Conservation (phyloP, 441 rosid species). For the Dalechampia spathulata region DNA sequence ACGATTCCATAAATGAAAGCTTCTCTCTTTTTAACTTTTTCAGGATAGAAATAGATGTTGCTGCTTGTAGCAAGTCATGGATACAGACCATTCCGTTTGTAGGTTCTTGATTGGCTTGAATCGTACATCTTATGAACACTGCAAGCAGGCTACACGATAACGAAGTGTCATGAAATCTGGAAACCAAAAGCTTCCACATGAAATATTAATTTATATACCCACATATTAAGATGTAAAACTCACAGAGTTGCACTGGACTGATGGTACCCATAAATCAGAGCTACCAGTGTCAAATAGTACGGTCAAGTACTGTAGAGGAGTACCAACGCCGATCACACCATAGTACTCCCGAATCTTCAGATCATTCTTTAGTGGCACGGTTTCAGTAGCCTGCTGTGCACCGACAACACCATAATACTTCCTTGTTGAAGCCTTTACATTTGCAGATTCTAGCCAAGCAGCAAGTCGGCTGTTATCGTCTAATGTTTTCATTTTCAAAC, state of each 20-base stretch:
- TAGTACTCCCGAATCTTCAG: conserved; percentile 81
- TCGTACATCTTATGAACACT: conserved; percentile 58
- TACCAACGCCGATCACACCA: conserved; percentile 70
- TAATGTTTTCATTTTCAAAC: conserved; percentile 51
- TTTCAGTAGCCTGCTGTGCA: conserved; percentile 51
- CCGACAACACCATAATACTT: conserved; percentile 32
- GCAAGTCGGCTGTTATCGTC: conserved; percentile 41
- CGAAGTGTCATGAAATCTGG: not conserved
- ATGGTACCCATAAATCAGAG: conserved; percentile 85
- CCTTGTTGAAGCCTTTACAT: conserved; percentile 25
- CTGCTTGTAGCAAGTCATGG: too few relatives aligned
- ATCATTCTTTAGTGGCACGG: conserved; percentile 58
- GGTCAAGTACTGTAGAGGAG: conserved; percentile 69
- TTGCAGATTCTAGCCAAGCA: conserved; percentile 30
- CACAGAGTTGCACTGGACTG: conserved; percentile 64
- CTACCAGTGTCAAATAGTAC: conserved; percentile 88
- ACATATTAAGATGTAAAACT: conserved; percentile 25
- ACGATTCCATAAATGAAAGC: too few relatives aligned
- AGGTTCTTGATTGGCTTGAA: conserved; percentile 55
- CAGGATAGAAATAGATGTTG: too few relatives aligned
- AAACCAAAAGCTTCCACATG: not conserved
- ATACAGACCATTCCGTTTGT: conserved; percentile 42
- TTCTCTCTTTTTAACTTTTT: too few relatives aligned
- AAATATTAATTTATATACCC: not conserved
- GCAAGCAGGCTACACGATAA: conserved; percentile 62